These are phyloP conservation scores for Umbellularia californica DNA, from an alignment of 164 flowering plant genomes.

Conservation along the genomic window DNA sequence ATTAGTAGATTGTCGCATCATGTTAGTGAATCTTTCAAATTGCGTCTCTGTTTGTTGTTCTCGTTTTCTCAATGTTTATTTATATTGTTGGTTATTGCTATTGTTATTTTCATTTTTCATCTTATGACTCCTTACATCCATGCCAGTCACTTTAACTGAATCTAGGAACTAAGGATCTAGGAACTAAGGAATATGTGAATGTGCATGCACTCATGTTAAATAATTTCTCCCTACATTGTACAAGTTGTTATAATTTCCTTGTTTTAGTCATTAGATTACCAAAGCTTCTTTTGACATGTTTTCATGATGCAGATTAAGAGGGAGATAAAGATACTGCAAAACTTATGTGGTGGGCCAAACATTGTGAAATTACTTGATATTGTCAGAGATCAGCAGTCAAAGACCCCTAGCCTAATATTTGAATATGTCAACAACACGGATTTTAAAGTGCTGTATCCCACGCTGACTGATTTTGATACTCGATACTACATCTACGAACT, in stretches of 20 bases:
- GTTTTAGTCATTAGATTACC: not conserved
- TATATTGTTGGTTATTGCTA: too few species aligned
- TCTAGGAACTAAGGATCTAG: not conserved
- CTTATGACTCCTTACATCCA: not conserved
- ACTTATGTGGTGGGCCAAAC: constrained; percentile 96
- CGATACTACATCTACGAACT: constrained; percentile 94
- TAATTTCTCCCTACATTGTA: too few species aligned
- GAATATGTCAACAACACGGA: constrained; percentile 95
- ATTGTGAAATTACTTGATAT: constrained; percentile 95
- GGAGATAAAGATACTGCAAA: constrained; percentile 93
- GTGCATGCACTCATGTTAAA: not conserved
- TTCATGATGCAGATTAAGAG: constrained; percentile 79
- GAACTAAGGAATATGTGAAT: not conserved
- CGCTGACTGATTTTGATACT: constrained; percentile 83
- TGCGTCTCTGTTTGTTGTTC: constrained; percentile 16
- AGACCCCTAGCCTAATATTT: constrained; percentile 94
- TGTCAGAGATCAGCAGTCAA: constrained; percentile 97
- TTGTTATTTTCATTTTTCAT: too few species aligned
- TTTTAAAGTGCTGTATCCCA: constrained; percentile 95
- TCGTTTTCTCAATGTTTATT: too few species aligned
- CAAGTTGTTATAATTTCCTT: not conserved
- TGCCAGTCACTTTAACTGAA: not conserved
- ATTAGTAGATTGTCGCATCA: too few species aligned
- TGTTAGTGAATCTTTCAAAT: constrained; percentile 71
- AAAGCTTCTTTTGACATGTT: not conserved